A percentile compares a stretch with the other conserved stretches of the same genome.
These are phyloP conservation scores for Russula ochroleuca DNA, from an alignment of 768 basidiomycete species.

Conservation along the genomic window DNA sequence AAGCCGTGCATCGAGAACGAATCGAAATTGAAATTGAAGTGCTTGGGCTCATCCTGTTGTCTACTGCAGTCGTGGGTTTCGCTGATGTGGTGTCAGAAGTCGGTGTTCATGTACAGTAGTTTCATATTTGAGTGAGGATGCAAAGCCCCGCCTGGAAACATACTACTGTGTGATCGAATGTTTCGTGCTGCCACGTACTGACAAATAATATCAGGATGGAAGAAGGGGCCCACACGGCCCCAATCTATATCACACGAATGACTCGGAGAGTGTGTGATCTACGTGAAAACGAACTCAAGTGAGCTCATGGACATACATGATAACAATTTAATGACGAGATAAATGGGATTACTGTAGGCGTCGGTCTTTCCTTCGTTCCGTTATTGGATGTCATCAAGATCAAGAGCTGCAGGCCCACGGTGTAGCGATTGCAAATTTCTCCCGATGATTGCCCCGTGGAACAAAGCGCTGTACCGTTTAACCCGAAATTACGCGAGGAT, in stretches of 20 bases:
- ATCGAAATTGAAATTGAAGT: background rate
- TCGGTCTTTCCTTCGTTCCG: background rate
- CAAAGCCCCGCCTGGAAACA: too few relatives aligned
- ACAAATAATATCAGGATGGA: too few relatives aligned
- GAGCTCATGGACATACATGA: background rate
- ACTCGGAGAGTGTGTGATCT: background rate
- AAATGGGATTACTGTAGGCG: background rate
- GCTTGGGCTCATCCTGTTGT: background rate
- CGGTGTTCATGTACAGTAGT: too few relatives aligned
- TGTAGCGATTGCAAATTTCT: background rate
- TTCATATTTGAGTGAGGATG: too few relatives aligned
- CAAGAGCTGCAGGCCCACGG: background rate
- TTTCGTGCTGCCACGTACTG: too few relatives aligned
- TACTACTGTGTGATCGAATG: too few relatives aligned
- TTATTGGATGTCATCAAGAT: background rate
- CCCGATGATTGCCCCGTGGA: background rate
- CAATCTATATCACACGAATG: background rate
- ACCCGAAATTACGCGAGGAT: background rate
- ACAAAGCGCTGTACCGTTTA: background rate
- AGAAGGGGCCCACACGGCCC: too few relatives aligned
- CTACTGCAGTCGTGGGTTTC: too few relatives aligned
- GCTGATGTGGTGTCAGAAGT: too few relatives aligned
- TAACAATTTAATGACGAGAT: background rate
- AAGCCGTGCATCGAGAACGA: background rate
- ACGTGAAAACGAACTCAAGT: background rate